A percentile compares a stretch with the other conserved stretches of the same genome.
Evolutionary conservation across 140 eudicot genomes (phyloP).

Genomic region (Flaveria floridana): DNA sequence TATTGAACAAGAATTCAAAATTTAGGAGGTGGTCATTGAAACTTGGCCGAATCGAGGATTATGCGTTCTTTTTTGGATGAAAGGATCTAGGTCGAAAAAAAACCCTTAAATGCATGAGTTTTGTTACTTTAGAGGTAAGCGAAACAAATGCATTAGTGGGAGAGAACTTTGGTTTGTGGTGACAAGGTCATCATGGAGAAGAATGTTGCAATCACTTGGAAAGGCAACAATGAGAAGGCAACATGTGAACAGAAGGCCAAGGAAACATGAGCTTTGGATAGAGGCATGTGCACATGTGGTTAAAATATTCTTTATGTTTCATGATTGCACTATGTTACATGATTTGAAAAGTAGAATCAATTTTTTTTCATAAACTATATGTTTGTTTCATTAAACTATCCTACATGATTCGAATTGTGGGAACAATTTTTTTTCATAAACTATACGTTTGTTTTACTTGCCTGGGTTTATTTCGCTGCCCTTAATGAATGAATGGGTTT

Average conservation of each 20-base stretch:
- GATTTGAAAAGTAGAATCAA: too few species aligned
- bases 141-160: not conserved
- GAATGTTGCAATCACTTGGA: not conserved
- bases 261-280: conserved; percentile 1
- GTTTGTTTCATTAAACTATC: not conserved
- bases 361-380: too few species aligned
- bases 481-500: not conserved
- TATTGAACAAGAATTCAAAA: not conserved
- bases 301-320: not conserved
- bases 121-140: not conserved
- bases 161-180: not conserved
- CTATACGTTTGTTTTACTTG: not conserved
- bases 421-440: not conserved
- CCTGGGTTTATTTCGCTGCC: not conserved
- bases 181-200: not conserved
- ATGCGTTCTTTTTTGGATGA: not conserved
- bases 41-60: not conserved
- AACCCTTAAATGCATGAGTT: not conserved
- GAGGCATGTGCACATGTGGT: not conserved
- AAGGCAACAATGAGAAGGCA: not conserved
- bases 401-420: not conserved
- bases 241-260: not conserved
- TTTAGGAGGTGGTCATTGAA: not conserved
- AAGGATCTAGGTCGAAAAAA: not conserved
- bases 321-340: too few species aligned